Evolutionary conservation across 176 grass and related monocot species (phyloP).

Genomic region (Cymbopogon citratus): DNA sequence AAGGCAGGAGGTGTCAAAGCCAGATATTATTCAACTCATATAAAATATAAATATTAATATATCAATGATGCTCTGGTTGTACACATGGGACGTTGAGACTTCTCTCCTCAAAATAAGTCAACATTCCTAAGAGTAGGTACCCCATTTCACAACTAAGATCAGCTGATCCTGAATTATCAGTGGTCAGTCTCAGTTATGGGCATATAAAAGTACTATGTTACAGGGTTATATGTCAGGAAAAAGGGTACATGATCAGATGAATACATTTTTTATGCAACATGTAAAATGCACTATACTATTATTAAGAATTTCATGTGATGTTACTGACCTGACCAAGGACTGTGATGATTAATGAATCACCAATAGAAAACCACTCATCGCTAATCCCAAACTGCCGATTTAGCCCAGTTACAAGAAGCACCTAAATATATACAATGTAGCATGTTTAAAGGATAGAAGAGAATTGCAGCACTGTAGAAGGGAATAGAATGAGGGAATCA

Average conservation of each 20-base stretch:
- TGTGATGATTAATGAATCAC: constrained; percentile 96
- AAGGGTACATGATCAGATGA: not conserved
- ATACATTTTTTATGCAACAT: not conserved
- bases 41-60: not conserved
- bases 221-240: not conserved
- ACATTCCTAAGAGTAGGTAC: not conserved
- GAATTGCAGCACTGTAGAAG: not conserved
- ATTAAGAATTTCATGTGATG: not conserved
- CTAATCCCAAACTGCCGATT: constrained; percentile 86
- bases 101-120: constrained; percentile 4
- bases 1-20: constrained; percentile 4
- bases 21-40: constrained; percentile 1
- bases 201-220: not conserved
- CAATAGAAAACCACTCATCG: constrained; percentile 97
- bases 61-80: constrained; percentile 9
- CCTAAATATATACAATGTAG: constrained; percentile 39
- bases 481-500: too few species aligned
- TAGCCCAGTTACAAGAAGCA: constrained; percentile 81
- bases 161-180: not conserved
- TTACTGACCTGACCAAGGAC: constrained; percentile 81
- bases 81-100: not conserved
- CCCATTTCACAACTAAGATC: not conserved
- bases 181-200: not conserved
- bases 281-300: not conserved
- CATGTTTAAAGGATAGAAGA: constrained; percentile 24